phyloP scores from a whole-genome alignment of 208 protist species.

The Acanthamoeba royreba region DNA sequence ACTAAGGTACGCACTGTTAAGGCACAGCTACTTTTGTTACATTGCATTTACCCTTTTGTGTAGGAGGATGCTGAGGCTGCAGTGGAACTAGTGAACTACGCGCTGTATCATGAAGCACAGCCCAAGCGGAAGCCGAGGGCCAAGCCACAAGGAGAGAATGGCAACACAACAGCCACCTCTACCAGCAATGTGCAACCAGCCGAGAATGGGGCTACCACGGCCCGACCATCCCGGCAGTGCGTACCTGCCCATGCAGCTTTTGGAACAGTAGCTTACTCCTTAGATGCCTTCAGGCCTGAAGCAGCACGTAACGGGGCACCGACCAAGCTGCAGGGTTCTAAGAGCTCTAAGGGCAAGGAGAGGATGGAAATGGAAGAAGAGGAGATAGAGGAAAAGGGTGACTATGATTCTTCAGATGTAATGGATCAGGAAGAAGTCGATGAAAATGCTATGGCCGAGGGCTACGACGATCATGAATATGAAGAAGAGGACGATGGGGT shows the following conservation, averaged over 20 bases:
- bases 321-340: neutral
- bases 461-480: neutral
- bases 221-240: neutral
- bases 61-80: neutral
- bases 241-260: neutral
- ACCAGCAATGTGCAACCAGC: neutral
- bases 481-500: neutral
- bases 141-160: neutral
- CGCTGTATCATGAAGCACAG: neutral
- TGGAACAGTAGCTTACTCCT: neutral
- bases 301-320: neutral
- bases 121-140: neutral
- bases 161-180: neutral
- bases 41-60: neutral
- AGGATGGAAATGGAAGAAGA: neutral
- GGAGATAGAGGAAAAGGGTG: neutral
- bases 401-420: no score
- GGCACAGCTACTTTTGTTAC: neutral
- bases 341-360: neutral
- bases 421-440: neutral
- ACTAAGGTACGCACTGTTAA: no score
- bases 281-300: neutral
- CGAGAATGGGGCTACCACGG: neutral
- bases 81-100: slow-evolving; percentile 6
- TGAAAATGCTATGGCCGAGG: neutral